Evolutionary conservation across 2,329 filamentous ascomycete species (phyloP).

Genomic region (Sphaerulina musiva): DNA sequence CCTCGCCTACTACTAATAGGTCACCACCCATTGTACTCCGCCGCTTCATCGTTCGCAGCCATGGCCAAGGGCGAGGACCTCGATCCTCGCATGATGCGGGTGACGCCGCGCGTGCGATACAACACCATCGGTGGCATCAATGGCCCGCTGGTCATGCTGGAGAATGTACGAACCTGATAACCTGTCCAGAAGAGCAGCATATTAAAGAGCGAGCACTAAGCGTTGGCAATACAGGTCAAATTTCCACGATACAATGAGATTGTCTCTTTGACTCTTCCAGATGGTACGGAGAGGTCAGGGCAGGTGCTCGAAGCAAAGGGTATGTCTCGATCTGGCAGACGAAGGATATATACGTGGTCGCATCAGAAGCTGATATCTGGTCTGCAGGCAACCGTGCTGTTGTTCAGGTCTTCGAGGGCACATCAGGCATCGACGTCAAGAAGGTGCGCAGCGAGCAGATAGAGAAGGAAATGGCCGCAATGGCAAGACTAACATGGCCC

Average conservation of each 20-base stretch:
- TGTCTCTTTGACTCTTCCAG: slow-evolving; percentile 87
- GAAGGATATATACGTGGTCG: neutral
- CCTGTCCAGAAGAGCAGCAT: too few relatives aligned
- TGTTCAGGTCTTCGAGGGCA: slow-evolving; percentile 98
- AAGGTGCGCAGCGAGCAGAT: slow-evolving; percentile 50
- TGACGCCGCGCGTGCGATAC: slow-evolving; percentile 76
- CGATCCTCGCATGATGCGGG: slow-evolving; percentile 48
- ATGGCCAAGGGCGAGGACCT: slow-evolving; percentile 33
- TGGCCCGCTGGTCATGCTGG: slow-evolving; percentile 92
- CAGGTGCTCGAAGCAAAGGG: slow-evolving; percentile 97
- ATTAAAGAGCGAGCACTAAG: slow-evolving; percentile 10
- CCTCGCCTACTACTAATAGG: neutral
- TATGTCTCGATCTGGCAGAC: slow-evolving; percentile 38
- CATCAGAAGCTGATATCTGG: slow-evolving; percentile 9
- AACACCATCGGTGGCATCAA: slow-evolving; percentile 98
- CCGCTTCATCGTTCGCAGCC: slow-evolving; percentile 10
- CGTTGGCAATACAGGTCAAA: slow-evolving; percentile 64
- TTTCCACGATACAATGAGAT: slow-evolving; percentile 97
- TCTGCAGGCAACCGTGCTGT: slow-evolving; percentile 76
- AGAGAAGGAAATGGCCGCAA: neutral
- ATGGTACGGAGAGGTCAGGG: slow-evolving; percentile 87
- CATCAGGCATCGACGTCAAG: slow-evolving; percentile 95
- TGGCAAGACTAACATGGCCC: slow-evolving; percentile 13
- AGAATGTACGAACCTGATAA: slow-evolving; percentile 62
- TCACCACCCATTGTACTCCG: neutral